Conservation (phyloP, 805 yeast genomes). For the Saturnispora ahearnii region DNA sequence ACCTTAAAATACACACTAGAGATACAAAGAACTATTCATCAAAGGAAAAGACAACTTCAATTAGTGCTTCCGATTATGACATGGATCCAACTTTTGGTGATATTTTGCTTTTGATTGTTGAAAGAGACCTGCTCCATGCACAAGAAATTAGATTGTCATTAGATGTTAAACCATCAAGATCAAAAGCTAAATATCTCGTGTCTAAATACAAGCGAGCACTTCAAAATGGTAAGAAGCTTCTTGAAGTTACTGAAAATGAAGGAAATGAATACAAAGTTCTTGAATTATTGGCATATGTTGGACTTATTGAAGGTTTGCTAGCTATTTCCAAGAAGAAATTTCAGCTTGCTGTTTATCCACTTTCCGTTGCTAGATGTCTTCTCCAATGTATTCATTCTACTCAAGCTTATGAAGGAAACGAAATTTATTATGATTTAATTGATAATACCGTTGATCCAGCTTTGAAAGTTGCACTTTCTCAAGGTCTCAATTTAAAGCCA, state of each 20-base stretch:
- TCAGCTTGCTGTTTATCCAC: conserved; percentile 40
- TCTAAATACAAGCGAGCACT: conserved; percentile 64
- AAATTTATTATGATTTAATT: conserved; percentile 45
- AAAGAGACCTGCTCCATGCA: conserved; percentile 66
- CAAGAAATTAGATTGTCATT: conserved; percentile 49
- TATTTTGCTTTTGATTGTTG: conserved; percentile 58
- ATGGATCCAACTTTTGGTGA: conserved; percentile 45
- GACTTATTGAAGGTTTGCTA: conserved; percentile 30
- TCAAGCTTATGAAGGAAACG: conserved; percentile 23
- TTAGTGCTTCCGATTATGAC: conserved; percentile 42
- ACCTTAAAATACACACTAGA: conserved; percentile 50
- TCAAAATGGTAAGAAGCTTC: conserved; percentile 34
- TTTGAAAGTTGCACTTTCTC: conserved; percentile 30
- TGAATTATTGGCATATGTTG: conserved; percentile 31
- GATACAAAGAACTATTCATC: conserved; percentile 55
- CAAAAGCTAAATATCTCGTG: conserved; percentile 42
- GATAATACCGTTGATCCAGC: conserved; percentile 59
- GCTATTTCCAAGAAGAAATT: conserved; percentile 49
- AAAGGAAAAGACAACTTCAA: conserved; percentile 38
- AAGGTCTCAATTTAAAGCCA: conserved; percentile 26
- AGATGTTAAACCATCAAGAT: conserved; percentile 42
- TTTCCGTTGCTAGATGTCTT: conserved; percentile 53
- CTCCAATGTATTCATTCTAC: conserved; percentile 42
- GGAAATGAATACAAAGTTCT: conserved; percentile 24
- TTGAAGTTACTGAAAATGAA: conserved; percentile 34